Percentiles rank a stretch among this genome's conserved stretches.
Conservation (phyloP, 2,329 filamentous ascomycete genomes). For the Pestalotiopsis fici region DNA sequence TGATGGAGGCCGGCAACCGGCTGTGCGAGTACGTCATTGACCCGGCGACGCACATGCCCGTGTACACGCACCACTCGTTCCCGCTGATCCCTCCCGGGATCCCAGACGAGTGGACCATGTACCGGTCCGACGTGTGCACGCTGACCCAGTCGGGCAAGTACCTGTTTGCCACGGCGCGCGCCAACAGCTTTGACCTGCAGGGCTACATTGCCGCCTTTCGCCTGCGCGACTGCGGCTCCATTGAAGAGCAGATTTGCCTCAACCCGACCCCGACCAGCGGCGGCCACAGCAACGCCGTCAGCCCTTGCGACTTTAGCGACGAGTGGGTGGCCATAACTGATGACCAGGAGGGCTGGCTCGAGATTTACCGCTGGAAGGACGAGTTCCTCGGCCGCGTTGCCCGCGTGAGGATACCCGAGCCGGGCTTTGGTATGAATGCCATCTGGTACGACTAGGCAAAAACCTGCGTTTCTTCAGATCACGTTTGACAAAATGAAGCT, state of each 20-base stretch:
- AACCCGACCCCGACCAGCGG: conserved; percentile 86
- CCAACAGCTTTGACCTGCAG: conserved; percentile 73
- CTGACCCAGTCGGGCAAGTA: conserved; percentile 70
- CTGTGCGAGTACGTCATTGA: conserved; percentile 83
- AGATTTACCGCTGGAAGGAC: conserved; percentile 85
- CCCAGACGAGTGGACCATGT: conserved; percentile 59
- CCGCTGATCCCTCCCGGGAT: conserved; percentile 79
- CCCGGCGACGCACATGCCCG: conserved; percentile 69
- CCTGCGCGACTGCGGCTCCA: conserved; percentile 66
- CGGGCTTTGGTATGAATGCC: conserved; percentile 96
- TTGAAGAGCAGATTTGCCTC: conserved; percentile 77
- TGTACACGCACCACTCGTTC: conserved; percentile 76
- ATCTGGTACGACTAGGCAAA: conserved; percentile 77
- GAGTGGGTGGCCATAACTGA: conserved; percentile 91
- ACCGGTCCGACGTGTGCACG: conserved; percentile 83
- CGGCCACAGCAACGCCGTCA: conserved; percentile 86
- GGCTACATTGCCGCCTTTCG: conserved; percentile 84
- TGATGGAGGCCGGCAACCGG: conserved; percentile 89
- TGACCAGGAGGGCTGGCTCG: conserved; percentile 83
- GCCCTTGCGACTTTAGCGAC: conserved; percentile 79
- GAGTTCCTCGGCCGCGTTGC: conserved; percentile 80
- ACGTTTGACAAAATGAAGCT: too few species aligned
- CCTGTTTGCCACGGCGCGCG: conserved; percentile 82
- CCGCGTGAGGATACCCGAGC: conserved; percentile 75
- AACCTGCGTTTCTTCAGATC: background rate